Percentiles rank a stretch among this genome's conserved stretches.
These are phyloP conservation scores for Apiospora hydei DNA, from an alignment of 2,329 filamentous ascomycete genomes.

Conservation along the genomic window DNA sequence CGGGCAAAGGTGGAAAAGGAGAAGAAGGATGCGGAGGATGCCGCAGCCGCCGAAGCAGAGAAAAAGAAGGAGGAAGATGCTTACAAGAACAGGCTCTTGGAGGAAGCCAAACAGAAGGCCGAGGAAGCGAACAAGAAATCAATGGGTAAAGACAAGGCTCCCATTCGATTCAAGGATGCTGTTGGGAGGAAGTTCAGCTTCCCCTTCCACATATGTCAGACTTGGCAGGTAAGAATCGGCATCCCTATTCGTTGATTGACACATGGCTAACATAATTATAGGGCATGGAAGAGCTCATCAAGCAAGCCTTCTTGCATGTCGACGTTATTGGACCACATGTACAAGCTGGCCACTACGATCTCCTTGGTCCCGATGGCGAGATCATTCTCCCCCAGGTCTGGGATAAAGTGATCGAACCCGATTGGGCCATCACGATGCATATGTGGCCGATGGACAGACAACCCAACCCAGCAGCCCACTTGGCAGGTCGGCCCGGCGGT, in stretches of 20 bases:
- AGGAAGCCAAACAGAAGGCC: conserved; percentile 54
- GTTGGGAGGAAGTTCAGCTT: conserved; percentile 93
- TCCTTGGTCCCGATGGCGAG: conserved; percentile 80
- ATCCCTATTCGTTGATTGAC: background rate
- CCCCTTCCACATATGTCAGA: conserved; percentile 84
- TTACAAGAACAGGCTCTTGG: conserved; percentile 55
- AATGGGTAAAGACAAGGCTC: conserved; percentile 69
- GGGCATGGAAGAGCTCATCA: conserved; percentile 88
- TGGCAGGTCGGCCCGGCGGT: conserved; percentile 1
- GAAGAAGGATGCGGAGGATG: conserved; percentile 38
- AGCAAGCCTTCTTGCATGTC: conserved; percentile 82
- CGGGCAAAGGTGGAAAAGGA: conserved; percentile 50
- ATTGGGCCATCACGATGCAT: conserved; percentile 74
- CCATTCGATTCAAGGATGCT: conserved; percentile 90
- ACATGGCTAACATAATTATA: conserved; percentile 46
- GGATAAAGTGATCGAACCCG: conserved; percentile 82
- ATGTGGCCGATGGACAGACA: conserved; percentile 63
- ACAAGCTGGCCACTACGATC: conserved; percentile 79
- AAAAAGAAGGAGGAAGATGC: conserved; percentile 48
- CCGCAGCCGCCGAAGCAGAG: conserved; percentile 53
- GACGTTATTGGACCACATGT: conserved; percentile 80
- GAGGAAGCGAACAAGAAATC: conserved; percentile 53
- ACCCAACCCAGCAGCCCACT: conserved; percentile 25
- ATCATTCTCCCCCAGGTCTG: conserved; percentile 84
- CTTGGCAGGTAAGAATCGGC: conserved; percentile 72